Conservation (phyloP, 2,329 filamentous ascomycete species). For the Aspergillus fumigatus region DNA sequence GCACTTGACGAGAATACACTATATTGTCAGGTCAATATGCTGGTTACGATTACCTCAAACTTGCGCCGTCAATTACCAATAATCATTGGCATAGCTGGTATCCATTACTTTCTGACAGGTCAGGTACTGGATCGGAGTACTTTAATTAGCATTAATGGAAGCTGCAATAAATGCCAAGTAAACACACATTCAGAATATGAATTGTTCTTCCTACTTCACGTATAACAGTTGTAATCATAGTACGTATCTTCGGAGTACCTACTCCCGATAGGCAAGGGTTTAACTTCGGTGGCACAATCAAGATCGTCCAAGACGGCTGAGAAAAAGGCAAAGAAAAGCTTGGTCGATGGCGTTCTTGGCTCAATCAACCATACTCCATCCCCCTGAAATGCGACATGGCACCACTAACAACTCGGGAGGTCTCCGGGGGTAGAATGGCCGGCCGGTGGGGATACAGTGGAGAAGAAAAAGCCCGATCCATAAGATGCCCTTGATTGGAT, state of each 20-base stretch:
- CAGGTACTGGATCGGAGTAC: too few relatives aligned
- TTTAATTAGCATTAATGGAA: too few relatives aligned
- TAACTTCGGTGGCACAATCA: neutral
- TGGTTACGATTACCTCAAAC: too few relatives aligned
- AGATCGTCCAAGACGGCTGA: neutral
- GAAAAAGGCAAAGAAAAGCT: neutral
- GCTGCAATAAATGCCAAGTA: too few relatives aligned
- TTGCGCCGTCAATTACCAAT: too few relatives aligned
- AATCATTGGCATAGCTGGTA: too few relatives aligned
- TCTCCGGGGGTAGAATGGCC: neutral
- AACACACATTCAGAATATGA: too few relatives aligned
- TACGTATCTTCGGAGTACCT: too few relatives aligned
- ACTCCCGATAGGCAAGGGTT: neutral
- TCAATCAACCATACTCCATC: neutral
- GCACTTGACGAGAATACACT: too few relatives aligned
- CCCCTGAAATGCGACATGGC: neutral
- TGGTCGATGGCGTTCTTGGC: neutral
- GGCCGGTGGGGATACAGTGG: neutral
- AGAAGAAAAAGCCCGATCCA: neutral
- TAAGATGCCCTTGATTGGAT: neutral
- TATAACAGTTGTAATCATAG: neutral
- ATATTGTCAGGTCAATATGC: too few relatives aligned
- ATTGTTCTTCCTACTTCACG: too few relatives aligned
- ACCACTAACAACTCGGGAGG: neutral
- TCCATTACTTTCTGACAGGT: too few relatives aligned